These are phyloP conservation scores for Xerocomus spinulosus DNA, from an alignment of 768 basidiomycete species.

Conservation along the genomic window DNA sequence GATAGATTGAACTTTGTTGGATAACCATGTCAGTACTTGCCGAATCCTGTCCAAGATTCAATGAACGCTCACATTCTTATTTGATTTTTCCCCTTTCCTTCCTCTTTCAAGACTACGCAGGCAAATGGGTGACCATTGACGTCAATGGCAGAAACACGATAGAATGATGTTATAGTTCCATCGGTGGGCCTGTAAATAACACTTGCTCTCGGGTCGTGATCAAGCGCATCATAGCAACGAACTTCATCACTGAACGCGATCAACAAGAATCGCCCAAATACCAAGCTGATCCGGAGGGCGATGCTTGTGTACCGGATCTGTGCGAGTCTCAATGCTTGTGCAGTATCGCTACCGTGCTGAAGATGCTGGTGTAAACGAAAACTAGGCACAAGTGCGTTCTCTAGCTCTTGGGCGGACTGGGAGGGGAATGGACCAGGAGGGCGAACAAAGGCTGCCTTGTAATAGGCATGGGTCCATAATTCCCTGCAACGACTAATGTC, in stretches of 20 bases:
- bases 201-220: neutral
- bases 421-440: conserved; percentile 17
- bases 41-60: no score
- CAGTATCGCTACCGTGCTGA: neutral
- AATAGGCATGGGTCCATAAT: conserved; percentile 18
- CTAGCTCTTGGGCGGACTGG: conserved; percentile 13
- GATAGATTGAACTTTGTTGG: neutral
- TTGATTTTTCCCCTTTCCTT: neutral
- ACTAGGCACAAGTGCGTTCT: conserved; percentile 9
- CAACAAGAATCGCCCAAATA: conserved; percentile 16
- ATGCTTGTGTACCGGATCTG: conserved; percentile 8
- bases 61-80: conserved; percentile 6
- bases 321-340: neutral
- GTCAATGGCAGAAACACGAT: conserved; percentile 10
- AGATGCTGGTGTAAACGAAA: conserved; percentile 8
- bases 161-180: neutral
- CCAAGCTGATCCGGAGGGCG: neutral
- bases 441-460: conserved; percentile 8
- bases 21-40: no score
- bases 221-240: conserved; percentile 12
- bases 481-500: conserved; percentile 3
- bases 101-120: conserved; percentile 14
- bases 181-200: conserved; percentile 8
- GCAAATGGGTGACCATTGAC: conserved; percentile 13
- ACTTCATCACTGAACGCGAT: conserved; percentile 12